phyloP scores from a whole-genome alignment of 2,329 filamentous ascomycete species.

The Colletotrichum tropicicola region DNA sequence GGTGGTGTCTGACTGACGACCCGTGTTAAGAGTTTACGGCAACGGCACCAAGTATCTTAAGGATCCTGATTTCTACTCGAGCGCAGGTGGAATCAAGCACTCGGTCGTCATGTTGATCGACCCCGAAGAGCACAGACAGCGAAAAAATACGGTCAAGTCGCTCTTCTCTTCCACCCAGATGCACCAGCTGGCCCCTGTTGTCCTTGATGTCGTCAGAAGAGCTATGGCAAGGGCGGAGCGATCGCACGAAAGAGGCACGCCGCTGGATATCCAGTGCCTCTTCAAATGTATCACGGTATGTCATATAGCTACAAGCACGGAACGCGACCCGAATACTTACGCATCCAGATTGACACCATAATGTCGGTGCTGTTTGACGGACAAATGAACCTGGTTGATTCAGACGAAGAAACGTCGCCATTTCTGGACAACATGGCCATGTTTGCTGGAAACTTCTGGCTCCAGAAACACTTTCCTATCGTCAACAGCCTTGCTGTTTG shows the following conservation, averaged over 20 bases:
- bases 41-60: slow-evolving; percentile 6
- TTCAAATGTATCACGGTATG: neutral
- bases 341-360: neutral
- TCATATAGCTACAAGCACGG: neutral
- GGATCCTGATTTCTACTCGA: slow-evolving; percentile 12
- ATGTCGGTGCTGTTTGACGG: slow-evolving; percentile 3
- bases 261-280: neutral
- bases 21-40: neutral
- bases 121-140: slow-evolving; percentile 4
- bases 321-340: neutral
- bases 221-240: neutral
- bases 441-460: slow-evolving; percentile 4
- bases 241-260: neutral
- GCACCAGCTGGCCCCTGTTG: neutral
- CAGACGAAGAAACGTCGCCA: neutral
- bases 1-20: neutral
- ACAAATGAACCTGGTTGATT: slow-evolving; percentile 4
- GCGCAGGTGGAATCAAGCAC: slow-evolving; percentile 14
- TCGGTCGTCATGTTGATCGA: slow-evolving; percentile 21
- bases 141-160: slow-evolving; percentile 4
- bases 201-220: neutral
- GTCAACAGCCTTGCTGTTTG: neutral
- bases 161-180: slow-evolving; percentile 1
- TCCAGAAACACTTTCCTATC: slow-evolving; percentile 1
- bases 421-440: slow-evolving; percentile 6